Conservation (phyloP, 2,329 filamentous ascomycete species). For the Penicillium sp. region DNA sequence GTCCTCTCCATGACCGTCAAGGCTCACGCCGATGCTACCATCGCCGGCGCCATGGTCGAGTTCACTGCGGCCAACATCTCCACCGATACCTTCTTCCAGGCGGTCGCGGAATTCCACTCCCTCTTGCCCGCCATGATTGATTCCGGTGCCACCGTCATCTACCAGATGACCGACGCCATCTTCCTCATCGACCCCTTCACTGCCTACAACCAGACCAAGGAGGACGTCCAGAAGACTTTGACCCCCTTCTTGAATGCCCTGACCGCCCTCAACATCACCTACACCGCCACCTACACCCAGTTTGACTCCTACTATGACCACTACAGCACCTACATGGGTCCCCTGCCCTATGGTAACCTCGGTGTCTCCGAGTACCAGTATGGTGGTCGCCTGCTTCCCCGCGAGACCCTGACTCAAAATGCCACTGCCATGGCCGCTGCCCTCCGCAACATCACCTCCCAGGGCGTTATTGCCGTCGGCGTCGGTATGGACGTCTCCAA, state of each 20-base stretch:
- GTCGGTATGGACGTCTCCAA: conserved; percentile 41
- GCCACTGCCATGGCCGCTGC: conserved; percentile 27
- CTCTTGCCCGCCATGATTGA: conserved; percentile 53
- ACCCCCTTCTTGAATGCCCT: conserved; percentile 45
- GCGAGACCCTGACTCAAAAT: conserved; percentile 32
- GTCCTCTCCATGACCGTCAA: conserved; percentile 57
- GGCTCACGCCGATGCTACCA: conserved; percentile 45
- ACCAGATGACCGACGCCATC: conserved; percentile 52
- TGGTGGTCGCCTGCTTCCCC: conserved; percentile 37
- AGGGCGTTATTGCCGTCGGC: conserved; percentile 37
- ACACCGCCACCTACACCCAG: conserved; percentile 28
- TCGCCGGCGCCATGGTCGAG: conserved; percentile 46
- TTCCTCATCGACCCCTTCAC: conserved; percentile 48
- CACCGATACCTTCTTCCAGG: conserved; percentile 51
- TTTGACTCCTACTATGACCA: conserved; percentile 36
- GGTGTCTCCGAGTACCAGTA: conserved; percentile 28
- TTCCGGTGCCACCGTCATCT: conserved; percentile 50
- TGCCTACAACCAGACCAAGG: conserved; percentile 47
- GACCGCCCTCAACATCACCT: conserved; percentile 34
- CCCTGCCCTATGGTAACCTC: conserved; percentile 29
- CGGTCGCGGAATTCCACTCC: conserved; percentile 50
- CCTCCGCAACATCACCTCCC: conserved; percentile 35
- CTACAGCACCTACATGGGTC: conserved; percentile 34
- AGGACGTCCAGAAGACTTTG: conserved; percentile 47
- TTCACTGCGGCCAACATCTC: conserved; percentile 38